Percentiles rank a stretch among this genome's conserved stretches.
phyloP scores from a whole-genome alignment of 2,329 filamentous ascomycete genomes.

The Myriosclerotinia duriaeana region DNA sequence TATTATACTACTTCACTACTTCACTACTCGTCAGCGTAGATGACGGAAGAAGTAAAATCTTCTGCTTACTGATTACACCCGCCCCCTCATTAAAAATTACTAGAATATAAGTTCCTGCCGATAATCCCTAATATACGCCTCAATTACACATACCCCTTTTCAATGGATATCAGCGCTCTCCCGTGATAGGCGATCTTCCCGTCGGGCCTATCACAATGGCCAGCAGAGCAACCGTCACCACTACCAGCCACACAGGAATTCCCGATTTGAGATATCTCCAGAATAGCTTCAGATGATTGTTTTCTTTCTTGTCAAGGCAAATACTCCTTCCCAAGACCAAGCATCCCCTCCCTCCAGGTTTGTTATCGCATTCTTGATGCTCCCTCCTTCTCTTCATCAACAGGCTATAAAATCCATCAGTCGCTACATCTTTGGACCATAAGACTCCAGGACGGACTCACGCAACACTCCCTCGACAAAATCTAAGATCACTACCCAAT shows the following conservation, averaged over 20 bases:
- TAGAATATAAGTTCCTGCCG: neutral
- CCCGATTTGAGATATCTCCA: slow-evolving; percentile 3
- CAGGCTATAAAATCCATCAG: slow-evolving; percentile 43
- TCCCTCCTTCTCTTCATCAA: slow-evolving; percentile 59
- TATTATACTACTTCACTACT: too few relatives aligned
- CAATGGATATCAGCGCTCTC: neutral
- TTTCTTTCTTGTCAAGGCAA: slow-evolving; percentile 1
- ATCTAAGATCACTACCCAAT: slow-evolving; percentile 57
- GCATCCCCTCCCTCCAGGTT: slow-evolving; percentile 36
- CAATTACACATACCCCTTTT: neutral
- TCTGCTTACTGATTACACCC: neutral
- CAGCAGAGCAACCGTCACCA: slow-evolving; percentile 7
- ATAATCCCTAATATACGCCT: neutral
- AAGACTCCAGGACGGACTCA: slow-evolving; percentile 41
- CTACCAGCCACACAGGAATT: neutral
- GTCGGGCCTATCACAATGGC: slow-evolving; percentile 5
- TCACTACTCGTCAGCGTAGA: neutral
- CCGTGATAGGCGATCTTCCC: slow-evolving; percentile 2
- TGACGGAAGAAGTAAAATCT: neutral
- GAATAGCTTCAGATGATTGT: neutral
- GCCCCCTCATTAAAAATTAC: neutral
- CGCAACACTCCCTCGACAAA: slow-evolving; percentile 60
- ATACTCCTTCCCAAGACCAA: slow-evolving; percentile 34
- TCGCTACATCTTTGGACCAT: neutral
- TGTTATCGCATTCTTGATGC: slow-evolving; percentile 57